Evolutionary conservation across 441 rosid genomes (phyloP).

Genomic region (Euphorbia celastroides): DNA sequence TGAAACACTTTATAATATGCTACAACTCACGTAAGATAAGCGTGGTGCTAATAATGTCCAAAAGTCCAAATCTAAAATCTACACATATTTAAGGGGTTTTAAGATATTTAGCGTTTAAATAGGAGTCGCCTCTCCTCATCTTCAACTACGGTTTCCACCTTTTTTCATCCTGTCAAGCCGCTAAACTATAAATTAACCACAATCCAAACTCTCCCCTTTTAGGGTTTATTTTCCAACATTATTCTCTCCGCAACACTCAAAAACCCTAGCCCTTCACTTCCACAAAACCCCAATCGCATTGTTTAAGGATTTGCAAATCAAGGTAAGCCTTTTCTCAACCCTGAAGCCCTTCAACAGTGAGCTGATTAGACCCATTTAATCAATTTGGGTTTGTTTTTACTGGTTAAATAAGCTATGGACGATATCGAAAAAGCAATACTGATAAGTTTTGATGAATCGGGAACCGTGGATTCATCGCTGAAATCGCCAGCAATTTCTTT

Average conservation of each 20-base stretch:
- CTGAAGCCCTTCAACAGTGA: not conserved
- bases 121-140: no score
- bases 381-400: constrained; percentile 9
- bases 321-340: constrained; percentile 18
- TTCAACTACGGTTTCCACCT: not conserved
- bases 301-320: constrained; percentile 10
- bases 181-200: constrained; percentile 23
- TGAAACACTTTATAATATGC: no score
- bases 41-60: no score
- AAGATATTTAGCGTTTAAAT: no score
- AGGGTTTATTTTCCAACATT: constrained; percentile 17
- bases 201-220: constrained; percentile 12
- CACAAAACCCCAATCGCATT: constrained; percentile 3
- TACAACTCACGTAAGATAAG: no score
- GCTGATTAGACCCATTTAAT: not conserved
- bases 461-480: constrained; percentile 40
- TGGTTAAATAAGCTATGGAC: constrained; percentile 44
- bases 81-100: no score
- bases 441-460: constrained; percentile 71
- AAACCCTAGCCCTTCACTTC: constrained; percentile 16
- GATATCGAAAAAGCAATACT: constrained; percentile 77
- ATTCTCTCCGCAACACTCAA: not conserved
- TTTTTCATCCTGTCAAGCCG: not conserved
- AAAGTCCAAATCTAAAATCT: no score
- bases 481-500: constrained; percentile 53